Conservation (phyloP, 148 eudicot species). For the Rhododendron kiyosumense region DNA sequence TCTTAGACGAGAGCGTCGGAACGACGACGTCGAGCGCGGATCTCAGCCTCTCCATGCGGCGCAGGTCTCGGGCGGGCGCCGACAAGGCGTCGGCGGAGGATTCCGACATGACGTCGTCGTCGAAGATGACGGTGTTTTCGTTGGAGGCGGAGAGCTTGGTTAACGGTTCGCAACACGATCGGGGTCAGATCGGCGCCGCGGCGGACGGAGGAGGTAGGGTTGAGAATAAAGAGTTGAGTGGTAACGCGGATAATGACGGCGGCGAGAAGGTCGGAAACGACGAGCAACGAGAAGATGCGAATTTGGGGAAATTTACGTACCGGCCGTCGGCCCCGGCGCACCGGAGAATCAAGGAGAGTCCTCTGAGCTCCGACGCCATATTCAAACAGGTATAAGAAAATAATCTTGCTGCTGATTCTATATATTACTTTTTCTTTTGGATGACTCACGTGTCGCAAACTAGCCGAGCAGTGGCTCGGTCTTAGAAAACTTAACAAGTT, state of each 20-base stretch:
- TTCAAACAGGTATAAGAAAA: slow-evolving; percentile 59
- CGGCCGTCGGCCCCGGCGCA: slow-evolving; percentile 84
- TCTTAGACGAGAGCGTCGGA: slow-evolving; percentile 30
- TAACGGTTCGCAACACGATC: slow-evolving; percentile 3
- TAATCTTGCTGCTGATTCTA: neutral
- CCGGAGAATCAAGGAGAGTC: slow-evolving; percentile 70
- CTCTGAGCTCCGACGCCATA: slow-evolving; percentile 91
- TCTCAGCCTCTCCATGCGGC: slow-evolving; percentile 19
- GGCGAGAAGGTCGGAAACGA: slow-evolving; percentile 28
- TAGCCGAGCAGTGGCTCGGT: neutral
- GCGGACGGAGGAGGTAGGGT: slow-evolving; percentile 11
- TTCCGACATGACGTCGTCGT: neutral
- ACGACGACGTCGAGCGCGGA: slow-evolving; percentile 19
- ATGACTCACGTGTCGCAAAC: neutral
- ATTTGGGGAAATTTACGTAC: slow-evolving; percentile 32
- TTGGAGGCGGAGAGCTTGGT: slow-evolving; percentile 18
- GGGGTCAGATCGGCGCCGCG: slow-evolving; percentile 19
- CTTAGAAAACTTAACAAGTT: neutral
- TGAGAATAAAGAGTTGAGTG: slow-evolving; percentile 1
- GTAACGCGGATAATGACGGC: neutral
- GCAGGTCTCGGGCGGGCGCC: slow-evolving; percentile 20
- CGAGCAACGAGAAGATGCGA: slow-evolving; percentile 16
- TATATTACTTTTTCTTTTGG: neutral
- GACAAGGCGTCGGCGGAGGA: neutral
- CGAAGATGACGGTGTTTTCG: slow-evolving; percentile 5